These are phyloP conservation scores for Leptographium wingfieldii DNA, from an alignment of 2,329 filamentous ascomycete genomes.

Conservation along the genomic window DNA sequence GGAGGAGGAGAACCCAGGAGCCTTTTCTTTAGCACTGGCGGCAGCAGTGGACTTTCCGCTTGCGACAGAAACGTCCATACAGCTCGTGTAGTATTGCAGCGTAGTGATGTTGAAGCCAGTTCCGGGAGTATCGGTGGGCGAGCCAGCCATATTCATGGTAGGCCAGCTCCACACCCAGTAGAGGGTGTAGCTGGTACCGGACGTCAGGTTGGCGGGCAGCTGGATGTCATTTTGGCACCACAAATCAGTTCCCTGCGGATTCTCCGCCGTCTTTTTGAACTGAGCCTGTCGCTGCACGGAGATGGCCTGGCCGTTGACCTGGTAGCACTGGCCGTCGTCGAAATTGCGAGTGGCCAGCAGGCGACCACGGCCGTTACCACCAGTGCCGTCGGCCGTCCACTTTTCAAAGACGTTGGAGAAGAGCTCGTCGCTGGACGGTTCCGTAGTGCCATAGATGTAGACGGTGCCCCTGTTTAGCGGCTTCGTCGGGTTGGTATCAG, in stretches of 20 bases:
- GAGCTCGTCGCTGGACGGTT: conserved; percentile 38
- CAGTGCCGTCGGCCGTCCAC: conserved; percentile 71
- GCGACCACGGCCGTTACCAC: conserved; percentile 64
- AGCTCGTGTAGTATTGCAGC: conserved; percentile 25
- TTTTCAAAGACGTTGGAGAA: conserved; percentile 54
- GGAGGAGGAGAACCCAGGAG: conserved; percentile 7
- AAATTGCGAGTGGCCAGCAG: conserved; percentile 69
- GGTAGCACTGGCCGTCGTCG: conserved; percentile 85
- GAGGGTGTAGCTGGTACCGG: conserved; percentile 58
- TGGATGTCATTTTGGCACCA: conserved; percentile 74
- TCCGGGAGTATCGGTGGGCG: conserved; percentile 19
- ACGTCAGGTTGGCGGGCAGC: conserved; percentile 53
- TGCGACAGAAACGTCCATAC: conserved; percentile 27
- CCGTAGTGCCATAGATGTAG: conserved; percentile 58
- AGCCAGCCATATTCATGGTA: conserved; percentile 31
- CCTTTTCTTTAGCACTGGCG: conserved; percentile 3
- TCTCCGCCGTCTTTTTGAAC: conserved; percentile 37
- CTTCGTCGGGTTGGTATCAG: conserved; percentile 42
- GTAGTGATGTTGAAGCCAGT: conserved; percentile 19
- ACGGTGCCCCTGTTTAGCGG: conserved; percentile 57
- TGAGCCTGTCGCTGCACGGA: conserved; percentile 44
- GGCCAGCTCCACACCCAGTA: conserved; percentile 99
- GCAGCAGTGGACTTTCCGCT: not conserved
- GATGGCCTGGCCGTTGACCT: conserved; percentile 51
- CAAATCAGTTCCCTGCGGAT: conserved; percentile 44